phyloP scores from a whole-genome alignment of 495 filamentous ascomycete genomes.

The Trichoderma orchidacearum region DNA sequence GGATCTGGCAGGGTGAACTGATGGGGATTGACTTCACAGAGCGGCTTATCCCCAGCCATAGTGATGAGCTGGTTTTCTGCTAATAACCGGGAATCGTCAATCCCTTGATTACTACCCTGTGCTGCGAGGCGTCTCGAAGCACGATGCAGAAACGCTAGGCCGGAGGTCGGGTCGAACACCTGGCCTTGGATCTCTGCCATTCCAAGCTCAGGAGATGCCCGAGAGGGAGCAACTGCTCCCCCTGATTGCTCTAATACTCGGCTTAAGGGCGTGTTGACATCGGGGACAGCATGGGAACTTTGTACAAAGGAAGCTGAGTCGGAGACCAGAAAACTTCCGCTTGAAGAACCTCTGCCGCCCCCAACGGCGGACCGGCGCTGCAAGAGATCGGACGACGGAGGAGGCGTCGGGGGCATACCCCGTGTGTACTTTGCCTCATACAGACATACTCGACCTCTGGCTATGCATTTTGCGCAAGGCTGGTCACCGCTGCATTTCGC shows the following conservation, averaged over 20 bases:
- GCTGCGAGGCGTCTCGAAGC: slow-evolving; percentile 19
- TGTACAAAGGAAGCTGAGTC: not conserved
- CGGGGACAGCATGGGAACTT: not conserved
- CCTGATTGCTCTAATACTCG: too few species aligned
- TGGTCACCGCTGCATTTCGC: slow-evolving; percentile 31
- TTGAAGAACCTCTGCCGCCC: not conserved
- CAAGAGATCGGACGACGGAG: not conserved
- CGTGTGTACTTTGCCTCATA: slow-evolving; percentile 32
- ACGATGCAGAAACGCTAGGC: slow-evolving; percentile 31
- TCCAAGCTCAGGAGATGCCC: slow-evolving; percentile 26
- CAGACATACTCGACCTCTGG: slow-evolving; percentile 24
- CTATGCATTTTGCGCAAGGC: slow-evolving; percentile 27
- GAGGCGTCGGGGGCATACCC: slow-evolving; percentile 28
- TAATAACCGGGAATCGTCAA: not conserved
- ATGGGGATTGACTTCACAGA: slow-evolving; percentile 10
- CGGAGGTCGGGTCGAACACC: slow-evolving; percentile 31
- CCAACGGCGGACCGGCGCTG: not conserved
- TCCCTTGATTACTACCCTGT: not conserved
- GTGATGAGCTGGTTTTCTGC: not conserved
- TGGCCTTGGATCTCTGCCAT: slow-evolving; percentile 29
- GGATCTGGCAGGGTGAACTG: slow-evolving; percentile 21
- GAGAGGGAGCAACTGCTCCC: slow-evolving; percentile 7
- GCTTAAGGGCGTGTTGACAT: slow-evolving; percentile 3
- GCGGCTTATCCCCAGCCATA: slow-evolving; percentile 17
- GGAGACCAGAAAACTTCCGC: not conserved